Conservation (phyloP, 164 flowering plant species). For the Stephania japonica region DNA sequence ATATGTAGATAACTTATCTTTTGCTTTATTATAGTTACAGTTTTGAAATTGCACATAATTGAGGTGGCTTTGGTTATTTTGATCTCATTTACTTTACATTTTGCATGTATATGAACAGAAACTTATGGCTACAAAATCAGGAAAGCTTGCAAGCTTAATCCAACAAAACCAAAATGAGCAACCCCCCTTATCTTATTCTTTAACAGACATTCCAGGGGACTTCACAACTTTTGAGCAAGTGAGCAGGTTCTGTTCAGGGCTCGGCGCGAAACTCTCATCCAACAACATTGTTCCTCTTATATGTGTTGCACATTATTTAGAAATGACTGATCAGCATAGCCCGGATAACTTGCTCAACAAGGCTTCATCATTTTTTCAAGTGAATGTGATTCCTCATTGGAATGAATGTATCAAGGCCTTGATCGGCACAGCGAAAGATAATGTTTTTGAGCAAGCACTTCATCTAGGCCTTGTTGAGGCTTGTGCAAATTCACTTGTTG, state of each 20-base stretch:
- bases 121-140: constrained; percentile 45
- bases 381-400: constrained; percentile 52
- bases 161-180: constrained; percentile 24
- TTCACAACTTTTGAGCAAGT: constrained; percentile 45
- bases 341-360: constrained; percentile 38
- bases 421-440: constrained; percentile 21
- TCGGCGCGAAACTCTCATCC: constrained; percentile 32
- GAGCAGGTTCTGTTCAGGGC: constrained; percentile 61
- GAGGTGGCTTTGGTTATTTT: too few species aligned
- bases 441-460: constrained; percentile 25
- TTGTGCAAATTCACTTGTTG: constrained; percentile 41
- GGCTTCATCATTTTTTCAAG: constrained; percentile 36
- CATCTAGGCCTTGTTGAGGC: constrained; percentile 39
- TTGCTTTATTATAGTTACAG: not conserved
- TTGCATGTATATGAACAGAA: constrained; percentile 26
- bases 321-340: constrained; percentile 59
- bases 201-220: constrained; percentile 40
- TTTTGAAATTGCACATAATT: too few species aligned
- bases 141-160: constrained; percentile 30
- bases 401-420: constrained; percentile 48
- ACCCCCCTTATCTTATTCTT: constrained; percentile 12
- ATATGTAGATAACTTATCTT: not conserved
- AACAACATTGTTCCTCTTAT: constrained; percentile 47
- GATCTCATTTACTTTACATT: too few species aligned
- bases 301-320: constrained; percentile 51